Base-by-base conservation (phyloP, 2,329 filamentous ascomycete species). In the Aspergillus vadensis region DNA sequence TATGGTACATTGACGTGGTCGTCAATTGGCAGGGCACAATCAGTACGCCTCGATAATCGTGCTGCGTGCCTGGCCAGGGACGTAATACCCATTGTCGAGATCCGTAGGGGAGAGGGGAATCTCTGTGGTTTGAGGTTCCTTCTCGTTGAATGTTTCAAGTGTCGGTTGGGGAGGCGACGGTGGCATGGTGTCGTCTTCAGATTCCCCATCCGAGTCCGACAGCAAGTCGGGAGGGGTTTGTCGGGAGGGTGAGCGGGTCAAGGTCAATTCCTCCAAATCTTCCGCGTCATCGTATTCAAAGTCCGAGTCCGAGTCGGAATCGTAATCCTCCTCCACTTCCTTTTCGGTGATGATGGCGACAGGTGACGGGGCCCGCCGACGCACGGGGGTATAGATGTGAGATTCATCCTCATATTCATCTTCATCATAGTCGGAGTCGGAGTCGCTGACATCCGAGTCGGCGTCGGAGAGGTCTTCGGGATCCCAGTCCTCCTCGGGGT, bases 151-250 rank as follows among this genome's bases (percentile, higher is more conserved):
- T 43, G 82, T 77, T 62, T 85, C 80, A 56, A 91, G 78, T 38
- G 82, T 74, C 27, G 83, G 65, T 63, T 76, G 71, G 50, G 86
- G 85, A 39, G 89, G 89, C 62, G 88, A 91, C 19, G 88, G 88
- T 7, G 90, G 90, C 86, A 91, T 81, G 51, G 82, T 79, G 67
- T 91, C 88, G 77, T 92, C 90, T 69, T 92, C 89, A 59, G 86
- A 88, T 2, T 82, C 79, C 6, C 78, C 80, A 64, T 88, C 88
- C 63, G 84, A 85, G 72, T 92, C 89, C 64, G 86, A 82, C 66
- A 88, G 83, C 60, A 92, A 85, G 74, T 91, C 89, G 8, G 90
- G 90, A 55, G 89, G 82, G 56, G 87, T 86, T 70, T 84, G 70
- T 77, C 88, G 88, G 5, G 89, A 92, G 25, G 82, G 81, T 63